Evolutionary conservation across 148 eudicot genomes (phyloP).

Genomic region (Cornus suecica): DNA sequence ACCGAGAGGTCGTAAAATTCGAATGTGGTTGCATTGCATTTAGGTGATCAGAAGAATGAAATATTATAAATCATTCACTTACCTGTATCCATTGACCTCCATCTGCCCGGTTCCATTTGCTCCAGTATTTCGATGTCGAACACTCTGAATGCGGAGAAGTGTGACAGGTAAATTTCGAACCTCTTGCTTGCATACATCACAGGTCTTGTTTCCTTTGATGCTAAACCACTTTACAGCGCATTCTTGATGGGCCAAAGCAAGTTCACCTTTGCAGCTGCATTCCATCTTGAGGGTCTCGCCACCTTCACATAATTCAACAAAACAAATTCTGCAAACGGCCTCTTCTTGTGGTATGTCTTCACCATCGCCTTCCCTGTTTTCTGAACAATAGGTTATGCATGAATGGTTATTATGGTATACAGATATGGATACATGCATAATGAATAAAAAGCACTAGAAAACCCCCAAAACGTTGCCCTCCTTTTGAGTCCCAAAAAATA

Average conservation of each 20-base stretch:
- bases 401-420: neutral
- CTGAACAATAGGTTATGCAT: constrained; percentile 32
- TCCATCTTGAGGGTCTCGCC: constrained; percentile 95
- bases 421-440: neutral
- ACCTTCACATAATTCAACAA: constrained; percentile 80
- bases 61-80: constrained; percentile 12
- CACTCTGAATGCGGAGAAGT: constrained; percentile 69
- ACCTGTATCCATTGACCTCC: constrained; percentile 64
- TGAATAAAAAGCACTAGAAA: neutral
- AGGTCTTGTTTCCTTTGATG: constrained; percentile 84
- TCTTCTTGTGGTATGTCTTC: constrained; percentile 96
- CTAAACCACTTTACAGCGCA: constrained; percentile 95
- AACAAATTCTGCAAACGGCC: constrained; percentile 91
- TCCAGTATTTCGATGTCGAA: constrained; percentile 30
- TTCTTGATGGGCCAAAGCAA: constrained; percentile 86
- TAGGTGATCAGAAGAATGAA: neutral
- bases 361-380: constrained; percentile 45
- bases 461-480: neutral
- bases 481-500: neutral
- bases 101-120: constrained; percentile 28
- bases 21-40: neutral
- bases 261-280: constrained; percentile 95
- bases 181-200: constrained; percentile 90
- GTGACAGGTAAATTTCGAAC: constrained; percentile 89
- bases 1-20: neutral